phyloP scores from a whole-genome alignment of 768 basidiomycete species.

The Xerocomellus chrysenteron region DNA sequence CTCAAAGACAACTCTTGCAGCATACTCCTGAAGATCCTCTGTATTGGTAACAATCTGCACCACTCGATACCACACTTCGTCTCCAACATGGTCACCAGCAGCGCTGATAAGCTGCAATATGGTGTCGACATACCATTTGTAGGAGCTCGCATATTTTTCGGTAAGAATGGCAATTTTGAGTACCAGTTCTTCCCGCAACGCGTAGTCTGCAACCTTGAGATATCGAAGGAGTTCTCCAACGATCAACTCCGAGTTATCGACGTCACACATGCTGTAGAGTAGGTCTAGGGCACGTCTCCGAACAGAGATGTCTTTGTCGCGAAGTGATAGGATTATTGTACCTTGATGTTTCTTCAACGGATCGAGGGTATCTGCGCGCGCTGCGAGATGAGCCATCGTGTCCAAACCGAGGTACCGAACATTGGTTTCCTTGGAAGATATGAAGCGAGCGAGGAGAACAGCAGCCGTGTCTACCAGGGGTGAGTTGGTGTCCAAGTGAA shows the following conservation, averaged over 20 bases:
- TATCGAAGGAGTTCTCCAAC: slow-evolving; percentile 95
- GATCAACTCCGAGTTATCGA: slow-evolving; percentile 93
- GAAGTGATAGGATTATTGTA: slow-evolving; percentile 90
- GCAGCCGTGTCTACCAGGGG: slow-evolving; percentile 86
- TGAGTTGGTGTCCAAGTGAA: slow-evolving; percentile 91
- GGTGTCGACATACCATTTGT: slow-evolving; percentile 99
- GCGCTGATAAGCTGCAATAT: slow-evolving; percentile 93
- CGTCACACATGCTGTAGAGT: slow-evolving; percentile 98
- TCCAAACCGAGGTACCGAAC: slow-evolving; percentile 96
- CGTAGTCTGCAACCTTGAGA: slow-evolving; percentile 95
- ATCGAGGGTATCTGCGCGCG: slow-evolving; percentile 85
- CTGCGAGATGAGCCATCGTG: slow-evolving; percentile 97
- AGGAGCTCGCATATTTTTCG: slow-evolving; percentile 97
- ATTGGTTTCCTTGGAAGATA: slow-evolving; percentile 97
- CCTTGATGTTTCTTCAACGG: slow-evolving; percentile 94
- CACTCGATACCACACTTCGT: slow-evolving; percentile 99
- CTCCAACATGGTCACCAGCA: slow-evolving; percentile 97
- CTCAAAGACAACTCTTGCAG: slow-evolving; percentile 87
- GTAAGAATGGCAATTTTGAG: slow-evolving; percentile 97
- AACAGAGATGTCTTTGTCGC: slow-evolving; percentile 97
- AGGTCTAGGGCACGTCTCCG: slow-evolving; percentile 91
- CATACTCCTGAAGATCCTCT: slow-evolving; percentile 95
- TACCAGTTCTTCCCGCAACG: slow-evolving; percentile 96
- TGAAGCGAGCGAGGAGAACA: slow-evolving; percentile 90
- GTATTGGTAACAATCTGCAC: slow-evolving; percentile 99